These are phyloP conservation scores for Botrytis cinerea DNA, from an alignment of 2,329 filamentous ascomycete species.

Conservation along the genomic window DNA sequence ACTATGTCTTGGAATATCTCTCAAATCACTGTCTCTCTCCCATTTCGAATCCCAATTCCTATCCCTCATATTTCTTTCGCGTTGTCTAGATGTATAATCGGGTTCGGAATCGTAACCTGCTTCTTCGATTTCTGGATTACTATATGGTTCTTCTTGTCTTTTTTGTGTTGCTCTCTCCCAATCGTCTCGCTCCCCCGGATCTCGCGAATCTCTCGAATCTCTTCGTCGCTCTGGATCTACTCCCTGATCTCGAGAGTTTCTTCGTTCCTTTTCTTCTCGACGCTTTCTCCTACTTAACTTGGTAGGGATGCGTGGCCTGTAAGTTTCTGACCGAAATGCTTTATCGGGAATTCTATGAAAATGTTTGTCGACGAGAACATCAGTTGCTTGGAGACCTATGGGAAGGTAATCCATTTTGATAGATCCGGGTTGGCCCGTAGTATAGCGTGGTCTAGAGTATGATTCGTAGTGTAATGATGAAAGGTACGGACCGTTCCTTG, in stretches of 20 bases:
- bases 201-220: not conserved
- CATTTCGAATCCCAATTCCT: slow-evolving; percentile 2
- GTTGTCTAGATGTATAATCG: slow-evolving; percentile 1
- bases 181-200: not conserved
- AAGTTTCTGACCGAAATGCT: slow-evolving; percentile 29
- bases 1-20: slow-evolving; percentile 21
- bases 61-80: slow-evolving; percentile 10
- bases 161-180: not conserved
- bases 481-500: slow-evolving; percentile 2
- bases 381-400: slow-evolving; percentile 25
- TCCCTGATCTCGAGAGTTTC: not conserved
- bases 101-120: slow-evolving; percentile 21
- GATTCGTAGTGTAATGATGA: not conserved
- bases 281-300: slow-evolving; percentile 3
- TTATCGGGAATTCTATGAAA: slow-evolving; percentile 34
- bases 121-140: slow-evolving; percentile 20
- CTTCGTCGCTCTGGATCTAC: not conserved
- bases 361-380: slow-evolving; percentile 31
- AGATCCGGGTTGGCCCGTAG: not conserved
- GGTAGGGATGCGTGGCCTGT: slow-evolving; percentile 28
- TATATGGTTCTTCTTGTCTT: slow-evolving; percentile 19
- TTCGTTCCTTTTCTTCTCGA: not conserved
- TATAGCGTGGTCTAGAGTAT: not conserved
- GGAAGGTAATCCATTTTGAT: slow-evolving; percentile 18
- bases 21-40: not conserved